Percentiles rank a stretch among this genome's conserved stretches.
phyloP scores from a whole-genome alignment of 495 filamentous ascomycete genomes.

The Symbiotaphrina buchneri region DNA sequence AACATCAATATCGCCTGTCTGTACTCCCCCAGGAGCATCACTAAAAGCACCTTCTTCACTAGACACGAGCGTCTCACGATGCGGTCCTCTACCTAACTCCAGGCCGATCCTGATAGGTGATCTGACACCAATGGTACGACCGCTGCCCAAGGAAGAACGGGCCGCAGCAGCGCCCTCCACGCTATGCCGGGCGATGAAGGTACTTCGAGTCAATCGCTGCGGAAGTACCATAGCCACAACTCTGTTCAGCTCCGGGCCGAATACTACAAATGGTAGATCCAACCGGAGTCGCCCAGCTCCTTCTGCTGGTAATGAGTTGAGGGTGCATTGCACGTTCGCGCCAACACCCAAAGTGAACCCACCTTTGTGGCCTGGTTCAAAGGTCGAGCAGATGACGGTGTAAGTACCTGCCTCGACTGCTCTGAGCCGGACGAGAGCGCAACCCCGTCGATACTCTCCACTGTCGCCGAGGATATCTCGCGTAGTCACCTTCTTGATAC shows the following conservation, averaged over 20 bases:
- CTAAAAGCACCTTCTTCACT: slow-evolving; percentile 37
- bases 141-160: no score
- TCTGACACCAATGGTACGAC: slow-evolving; percentile 15
- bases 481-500: slow-evolving; percentile 39
- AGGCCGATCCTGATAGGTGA: slow-evolving; percentile 39
- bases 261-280: slow-evolving; percentile 22
- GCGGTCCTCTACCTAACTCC: slow-evolving; percentile 45
- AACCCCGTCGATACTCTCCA: slow-evolving; percentile 65
- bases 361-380: slow-evolving; percentile 52
- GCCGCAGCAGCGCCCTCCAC: slow-evolving; percentile 9
- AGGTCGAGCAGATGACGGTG: slow-evolving; percentile 74
- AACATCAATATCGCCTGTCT: slow-evolving; percentile 50
- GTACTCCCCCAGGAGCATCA: slow-evolving; percentile 42
- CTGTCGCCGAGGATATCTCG: slow-evolving; percentile 61
- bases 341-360: slow-evolving; percentile 54
- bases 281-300: slow-evolving; percentile 43
- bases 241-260: slow-evolving; percentile 24
- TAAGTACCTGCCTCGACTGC: slow-evolving; percentile 45
- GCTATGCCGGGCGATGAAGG: slow-evolving; percentile 18
- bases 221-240: slow-evolving; percentile 27
- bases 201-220: slow-evolving; percentile 30
- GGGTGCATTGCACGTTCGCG: slow-evolving; percentile 22
- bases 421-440: slow-evolving; percentile 38
- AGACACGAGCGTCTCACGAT: slow-evolving; percentile 32
- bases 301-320: slow-evolving; percentile 36